Percentiles rank a stretch among this genome's conserved stretches.
phyloP scores from a whole-genome alignment of 106 monocot species.

The Dendrobium huoshanense region DNA sequence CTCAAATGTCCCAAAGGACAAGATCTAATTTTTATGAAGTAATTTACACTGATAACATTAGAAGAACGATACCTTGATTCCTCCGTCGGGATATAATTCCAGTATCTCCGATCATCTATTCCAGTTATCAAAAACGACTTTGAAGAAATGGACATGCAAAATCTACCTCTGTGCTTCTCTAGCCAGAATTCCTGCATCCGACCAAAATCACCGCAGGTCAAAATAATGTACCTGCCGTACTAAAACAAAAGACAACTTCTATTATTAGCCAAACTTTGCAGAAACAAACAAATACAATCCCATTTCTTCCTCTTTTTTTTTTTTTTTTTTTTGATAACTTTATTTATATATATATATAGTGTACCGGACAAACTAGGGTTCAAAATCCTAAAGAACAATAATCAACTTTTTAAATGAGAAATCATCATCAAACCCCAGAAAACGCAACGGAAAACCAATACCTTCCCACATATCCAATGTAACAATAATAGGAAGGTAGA shows the following conservation, averaged over 20 bases:
- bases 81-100: constrained; percentile 42
- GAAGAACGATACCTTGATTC: constrained; percentile 41
- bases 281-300: neutral
- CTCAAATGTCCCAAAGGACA: neutral
- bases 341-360: too few species aligned
- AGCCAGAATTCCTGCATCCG: constrained; percentile 43
- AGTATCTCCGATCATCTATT: constrained; percentile 57
- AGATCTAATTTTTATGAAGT: neutral
- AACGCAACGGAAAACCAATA: too few species aligned
- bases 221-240: neutral
- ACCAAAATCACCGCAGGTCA: neutral
- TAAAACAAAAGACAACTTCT: neutral
- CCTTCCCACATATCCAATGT: too few species aligned
- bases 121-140: constrained; percentile 46
- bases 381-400: too few species aligned
- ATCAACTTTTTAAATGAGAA: too few species aligned
- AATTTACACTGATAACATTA: neutral
- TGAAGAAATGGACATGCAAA: constrained; percentile 41
- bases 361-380: too few species aligned
- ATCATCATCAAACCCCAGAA: too few species aligned
- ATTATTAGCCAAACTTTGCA: neutral
- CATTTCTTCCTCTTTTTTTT: neutral
- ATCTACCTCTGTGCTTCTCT: constrained; percentile 26
- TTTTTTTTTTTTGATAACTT: too few species aligned
- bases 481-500: too few species aligned